A percentile compares a stretch with the other conserved stretches of the same genome.
phyloP scores from a whole-genome alignment of 2,329 filamentous ascomycete genomes.

The Monilinia aucupariae region DNA sequence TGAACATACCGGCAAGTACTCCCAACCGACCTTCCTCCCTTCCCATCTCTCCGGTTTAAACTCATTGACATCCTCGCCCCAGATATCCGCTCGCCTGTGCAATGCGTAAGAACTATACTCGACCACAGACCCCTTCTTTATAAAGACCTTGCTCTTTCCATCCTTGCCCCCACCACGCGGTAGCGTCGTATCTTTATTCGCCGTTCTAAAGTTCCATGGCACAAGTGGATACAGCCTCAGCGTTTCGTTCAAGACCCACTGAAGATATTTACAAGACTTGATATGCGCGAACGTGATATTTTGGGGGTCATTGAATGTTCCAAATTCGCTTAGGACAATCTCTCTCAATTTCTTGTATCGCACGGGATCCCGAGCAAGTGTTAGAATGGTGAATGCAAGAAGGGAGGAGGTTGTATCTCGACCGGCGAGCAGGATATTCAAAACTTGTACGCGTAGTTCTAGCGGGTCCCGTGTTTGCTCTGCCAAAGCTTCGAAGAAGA shows the following conservation, averaged over 20 bases:
- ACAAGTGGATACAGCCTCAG: constrained; percentile 51
- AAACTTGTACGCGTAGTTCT: constrained; percentile 46
- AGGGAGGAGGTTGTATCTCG: constrained; percentile 53
- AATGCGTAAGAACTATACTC: constrained; percentile 35
- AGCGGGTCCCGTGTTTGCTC: constrained; percentile 42
- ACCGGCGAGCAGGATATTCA: constrained; percentile 52
- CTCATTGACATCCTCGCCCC: constrained; percentile 36
- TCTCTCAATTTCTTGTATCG: constrained; percentile 42
- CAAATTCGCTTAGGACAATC: constrained; percentile 38
- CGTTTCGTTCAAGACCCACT: constrained; percentile 35
- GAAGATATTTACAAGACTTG: constrained; percentile 32
- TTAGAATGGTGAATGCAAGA: constrained; percentile 35
- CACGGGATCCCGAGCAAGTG: constrained; percentile 35
- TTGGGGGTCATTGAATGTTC: constrained; percentile 31
- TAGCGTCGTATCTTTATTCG: constrained; percentile 30
- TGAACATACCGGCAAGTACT: constrained; percentile 35
- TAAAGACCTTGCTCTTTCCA: constrained; percentile 34
- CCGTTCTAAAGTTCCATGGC: constrained; percentile 46
- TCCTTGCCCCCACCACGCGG: constrained; percentile 37
- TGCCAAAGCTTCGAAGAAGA: constrained; percentile 54
- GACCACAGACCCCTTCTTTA: constrained; percentile 31
- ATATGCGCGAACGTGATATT: constrained; percentile 31
- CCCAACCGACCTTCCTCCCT: constrained; percentile 42
- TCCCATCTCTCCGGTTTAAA: constrained; percentile 39
- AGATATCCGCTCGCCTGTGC: constrained; percentile 37